Base-by-base conservation (phyloP, 2,329 filamentous ascomycete genomes). In the Thelonectria discophora region DNA sequence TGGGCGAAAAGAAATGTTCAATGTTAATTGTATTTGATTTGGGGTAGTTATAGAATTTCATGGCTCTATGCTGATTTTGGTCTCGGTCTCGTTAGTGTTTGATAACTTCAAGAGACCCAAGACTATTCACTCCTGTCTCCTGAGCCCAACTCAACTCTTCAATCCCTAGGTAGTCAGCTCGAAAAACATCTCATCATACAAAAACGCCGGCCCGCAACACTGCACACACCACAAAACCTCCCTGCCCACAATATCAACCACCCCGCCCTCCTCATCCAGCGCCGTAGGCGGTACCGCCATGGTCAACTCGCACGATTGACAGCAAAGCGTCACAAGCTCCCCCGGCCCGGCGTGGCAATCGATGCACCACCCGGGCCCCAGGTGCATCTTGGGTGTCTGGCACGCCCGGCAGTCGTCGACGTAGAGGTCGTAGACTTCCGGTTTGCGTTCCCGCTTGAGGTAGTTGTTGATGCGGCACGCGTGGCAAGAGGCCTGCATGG, bases 331-430 rank as follows among this genome's bases (percentile, higher is more conserved):
- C 47, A 34, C 66, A 67, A 0, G 27, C 20, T 0, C 32, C 43
- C 0, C 27, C 7, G 2, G 27, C n/a, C 34, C 40, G 0, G 62
- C 64, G 3, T 58, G 21, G 32, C 69, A 71, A 0, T 10, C 6
- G 0, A 64, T 56, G 17, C 69, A 71, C 69, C 67, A 72, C 2
- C 56, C 56, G 0, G 63, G 66, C 0, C 69, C 69, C 0, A 71
- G 65, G 8, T 71, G 69, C 17, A 70, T 30, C 2, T 64, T 70
- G 2, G 13, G 58, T 2, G 17, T 0, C 0, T 49, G 32, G 7
- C 69, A 70, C 0, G 6, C 20, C 1, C 17, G 1, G 12, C 69
- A 71, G 0, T 13, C 0, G 0, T 59, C 61, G 1, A 69, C 10
- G 17, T 53, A 68, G 0, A 60, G 57, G 1, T 70, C 65, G 0